phyloP scores from a whole-genome alignment of 148 eudicot species.

The Nepenthes mirabilis region DNA sequence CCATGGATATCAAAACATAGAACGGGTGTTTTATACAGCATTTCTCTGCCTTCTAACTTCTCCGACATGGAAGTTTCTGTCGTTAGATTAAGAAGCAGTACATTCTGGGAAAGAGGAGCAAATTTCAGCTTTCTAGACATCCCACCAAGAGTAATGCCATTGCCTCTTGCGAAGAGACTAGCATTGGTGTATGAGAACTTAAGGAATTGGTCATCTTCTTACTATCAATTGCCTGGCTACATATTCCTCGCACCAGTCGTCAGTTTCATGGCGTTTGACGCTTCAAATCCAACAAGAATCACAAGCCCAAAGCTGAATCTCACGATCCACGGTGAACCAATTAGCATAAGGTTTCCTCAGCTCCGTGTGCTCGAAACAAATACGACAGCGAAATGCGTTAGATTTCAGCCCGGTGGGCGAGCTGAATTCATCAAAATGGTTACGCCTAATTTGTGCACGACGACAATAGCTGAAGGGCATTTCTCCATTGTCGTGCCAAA shows the following conservation, averaged over 20 bases:
- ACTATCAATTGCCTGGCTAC: slow-evolving; percentile 41
- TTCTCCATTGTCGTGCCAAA: slow-evolving; percentile 35
- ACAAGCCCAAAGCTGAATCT: slow-evolving; percentile 14
- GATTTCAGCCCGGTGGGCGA: slow-evolving; percentile 29
- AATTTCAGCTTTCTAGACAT: slow-evolving; percentile 34
- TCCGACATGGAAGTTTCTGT: slow-evolving; percentile 39
- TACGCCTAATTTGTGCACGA: slow-evolving; percentile 22
- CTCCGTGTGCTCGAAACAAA: slow-evolving; percentile 3
- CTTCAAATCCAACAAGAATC: slow-evolving; percentile 5
- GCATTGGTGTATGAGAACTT: slow-evolving; percentile 48
- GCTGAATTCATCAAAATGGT: slow-evolving; percentile 33
- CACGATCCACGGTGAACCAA: slow-evolving; percentile 12
- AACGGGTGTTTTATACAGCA: slow-evolving; percentile 42
- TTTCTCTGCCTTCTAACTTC: slow-evolving; percentile 49
- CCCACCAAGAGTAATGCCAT: slow-evolving; percentile 32
- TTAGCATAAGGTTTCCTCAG: slow-evolving; percentile 33
- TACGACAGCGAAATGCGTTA: slow-evolving; percentile 29
- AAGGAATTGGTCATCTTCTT: slow-evolving; percentile 54
- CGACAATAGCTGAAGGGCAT: slow-evolving; percentile 32
- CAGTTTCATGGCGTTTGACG: slow-evolving; percentile 41
- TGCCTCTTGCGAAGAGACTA: slow-evolving; percentile 38
- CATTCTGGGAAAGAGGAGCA: slow-evolving; percentile 34
- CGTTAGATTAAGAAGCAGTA: slow-evolving; percentile 29
- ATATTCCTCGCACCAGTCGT: slow-evolving; percentile 37
- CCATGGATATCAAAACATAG: slow-evolving; percentile 9